These are phyloP conservation scores for Chalciporus piperatus DNA, from an alignment of 768 basidiomycete species.

Conservation along the genomic window DNA sequence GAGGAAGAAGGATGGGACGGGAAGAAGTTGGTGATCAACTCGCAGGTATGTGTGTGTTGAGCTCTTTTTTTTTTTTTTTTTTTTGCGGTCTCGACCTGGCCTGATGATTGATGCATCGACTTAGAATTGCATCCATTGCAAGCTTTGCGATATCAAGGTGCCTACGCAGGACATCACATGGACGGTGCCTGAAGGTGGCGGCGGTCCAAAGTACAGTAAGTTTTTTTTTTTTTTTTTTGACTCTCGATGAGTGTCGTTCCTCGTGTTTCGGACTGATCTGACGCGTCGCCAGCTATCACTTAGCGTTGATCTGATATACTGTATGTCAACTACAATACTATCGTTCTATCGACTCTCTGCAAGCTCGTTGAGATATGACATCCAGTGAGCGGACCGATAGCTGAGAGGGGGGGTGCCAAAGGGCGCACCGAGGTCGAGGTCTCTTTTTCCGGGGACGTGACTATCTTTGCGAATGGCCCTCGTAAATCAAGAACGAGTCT, in stretches of 20 bases:
- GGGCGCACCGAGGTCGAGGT: too few species aligned
- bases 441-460: too few species aligned
- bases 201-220: conserved; percentile 93
- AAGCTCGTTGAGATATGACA: too few species aligned
- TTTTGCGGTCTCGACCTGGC: not conserved
- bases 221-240: not conserved
- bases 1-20: conserved; percentile 65
- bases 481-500: too few species aligned
- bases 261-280: not conserved
- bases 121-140: conserved; percentile 92
- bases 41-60: conserved; percentile 77
- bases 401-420: too few species aligned
- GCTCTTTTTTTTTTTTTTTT: not conserved
- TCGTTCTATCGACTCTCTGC: too few species aligned
- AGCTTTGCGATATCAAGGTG: conserved; percentile 93
- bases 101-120: not conserved
- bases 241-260: not conserved
- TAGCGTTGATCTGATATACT: conserved; percentile 3
- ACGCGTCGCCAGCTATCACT: conserved; percentile 14
- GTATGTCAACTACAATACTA: not conserved
- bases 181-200: conserved; percentile 95
- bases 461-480: too few species aligned
- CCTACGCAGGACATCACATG: conserved; percentile 97
- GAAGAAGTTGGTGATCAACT: conserved; percentile 92
- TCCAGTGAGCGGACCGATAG: too few species aligned